Base-by-base conservation (phyloP, 2,329 filamentous ascomycete species). In the Xylariaceae sp. region DNA sequence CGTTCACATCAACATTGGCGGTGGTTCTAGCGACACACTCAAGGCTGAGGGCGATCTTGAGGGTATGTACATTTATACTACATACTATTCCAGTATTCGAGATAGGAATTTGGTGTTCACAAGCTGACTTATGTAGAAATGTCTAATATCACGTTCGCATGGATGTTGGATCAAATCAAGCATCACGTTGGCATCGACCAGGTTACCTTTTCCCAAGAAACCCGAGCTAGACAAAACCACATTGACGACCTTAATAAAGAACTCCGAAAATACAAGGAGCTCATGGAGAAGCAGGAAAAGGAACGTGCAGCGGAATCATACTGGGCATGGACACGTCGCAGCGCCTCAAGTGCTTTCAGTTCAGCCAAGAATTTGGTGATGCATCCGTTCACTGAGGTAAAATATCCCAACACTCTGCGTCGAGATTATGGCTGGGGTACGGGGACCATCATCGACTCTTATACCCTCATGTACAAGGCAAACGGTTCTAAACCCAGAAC, bases 81-180 rank as follows among this genome's bases (percentile, higher is more conserved):
- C n/a, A n/a, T 30, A 13, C 27, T 30, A 30, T 13, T 13, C 7
- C 8, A 13, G 13, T 13, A 13, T 13, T 30, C 13, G 27, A 30
- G 13, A 30, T 7, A 13, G 13, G 27, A 7, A 30, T 7, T 30
- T 13, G 13, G 27, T 13, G 13, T 30, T 30, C 8, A 30, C 27
- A 7, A 30, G 27, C 27, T 7, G 13, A 30, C 27, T 13, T 30
- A 13, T 30, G 27, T 30, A 30, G 27, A 30, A 30, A 30, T 30
- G 27, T 30, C 27, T 13, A 30, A 45, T 15, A 52, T 52, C 35
- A 27, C 49, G 1, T 52, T 52, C 16, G 41, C 41, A 3, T 52
- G 49, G 49, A 52, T 52, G 49, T 45, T 30, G 13, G 49, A 52
- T 20, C 49, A 52, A 37, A 37, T 37, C 27, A 30, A 30, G 27